Evolutionary conservation across 192 early-diverging fungal genomes (phyloP).

Genomic region (Coemansia sp.): DNA sequence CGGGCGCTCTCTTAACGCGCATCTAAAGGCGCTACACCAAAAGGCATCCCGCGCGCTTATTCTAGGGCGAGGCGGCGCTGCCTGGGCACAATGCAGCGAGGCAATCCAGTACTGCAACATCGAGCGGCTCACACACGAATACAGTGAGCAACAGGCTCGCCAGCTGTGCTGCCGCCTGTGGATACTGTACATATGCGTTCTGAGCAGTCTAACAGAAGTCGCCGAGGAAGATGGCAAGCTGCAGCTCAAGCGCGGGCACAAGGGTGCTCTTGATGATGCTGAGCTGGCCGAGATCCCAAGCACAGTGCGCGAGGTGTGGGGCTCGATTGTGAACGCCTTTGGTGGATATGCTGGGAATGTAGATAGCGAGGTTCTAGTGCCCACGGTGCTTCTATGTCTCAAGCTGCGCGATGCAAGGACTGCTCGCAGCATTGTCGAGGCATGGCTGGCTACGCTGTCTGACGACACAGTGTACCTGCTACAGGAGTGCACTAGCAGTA

Average conservation of each 20-base stretch:
- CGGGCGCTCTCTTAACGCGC: constrained; percentile 11
- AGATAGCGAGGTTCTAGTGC: constrained; percentile 53
- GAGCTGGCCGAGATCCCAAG: constrained; percentile 22
- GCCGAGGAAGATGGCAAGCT: constrained; percentile 37
- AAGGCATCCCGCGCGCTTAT: constrained; percentile 52
- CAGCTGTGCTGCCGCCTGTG: constrained; percentile 53
- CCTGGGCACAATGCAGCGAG: constrained; percentile 36
- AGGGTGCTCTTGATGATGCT: not conserved
- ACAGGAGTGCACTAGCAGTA: not conserved
- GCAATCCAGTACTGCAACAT: constrained; percentile 46
- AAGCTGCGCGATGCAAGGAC: constrained; percentile 50
- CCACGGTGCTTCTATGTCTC: constrained; percentile 45
- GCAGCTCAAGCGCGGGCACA: constrained; percentile 11
- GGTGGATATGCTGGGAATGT: constrained; percentile 44
- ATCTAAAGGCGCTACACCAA: constrained; percentile 43
- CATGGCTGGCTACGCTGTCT: constrained; percentile 47
- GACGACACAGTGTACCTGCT: constrained; percentile 42
- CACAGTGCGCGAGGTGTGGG: constrained; percentile 42
- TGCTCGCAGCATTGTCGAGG: constrained; percentile 49
- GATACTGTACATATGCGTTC: constrained; percentile 53
- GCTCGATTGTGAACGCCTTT: constrained; percentile 36
- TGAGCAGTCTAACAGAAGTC: constrained; percentile 46
- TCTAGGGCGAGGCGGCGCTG: constrained; percentile 34
- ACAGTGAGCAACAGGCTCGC: constrained; percentile 42
- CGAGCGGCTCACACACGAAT: constrained; percentile 30